Evolutionary conservation across 306 rosid species (phyloP).

Genomic region (Betula pendula): DNA sequence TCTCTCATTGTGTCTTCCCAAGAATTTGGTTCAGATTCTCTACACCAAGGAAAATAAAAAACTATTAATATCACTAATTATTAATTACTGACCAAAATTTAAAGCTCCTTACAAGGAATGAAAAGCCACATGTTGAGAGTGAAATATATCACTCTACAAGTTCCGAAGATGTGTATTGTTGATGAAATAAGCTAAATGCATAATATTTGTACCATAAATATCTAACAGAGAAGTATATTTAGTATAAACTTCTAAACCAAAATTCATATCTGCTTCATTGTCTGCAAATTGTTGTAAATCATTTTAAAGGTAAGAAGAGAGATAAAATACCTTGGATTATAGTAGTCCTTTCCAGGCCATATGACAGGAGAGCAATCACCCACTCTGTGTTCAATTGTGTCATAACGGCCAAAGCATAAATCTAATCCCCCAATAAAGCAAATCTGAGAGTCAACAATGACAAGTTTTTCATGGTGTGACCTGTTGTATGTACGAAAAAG

Average conservation of each 20-base stretch:
- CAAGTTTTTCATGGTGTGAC: slow-evolving; percentile 99
- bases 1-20: slow-evolving; percentile 99
- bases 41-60: slow-evolving; percentile 8
- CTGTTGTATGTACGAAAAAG: slow-evolving; percentile 58
- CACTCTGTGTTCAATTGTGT: slow-evolving; percentile 85
- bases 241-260: not conserved
- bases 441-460: slow-evolving; percentile 88
- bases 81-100: not conserved
- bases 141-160: not conserved
- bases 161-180: not conserved
- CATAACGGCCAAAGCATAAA: slow-evolving; percentile 99
- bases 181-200: not conserved
- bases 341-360: slow-evolving; percentile 99
- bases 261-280: not conserved
- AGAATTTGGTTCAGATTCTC: slow-evolving; percentile 98
- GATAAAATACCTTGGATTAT: slow-evolving; percentile 78
- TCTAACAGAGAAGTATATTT: not conserved
- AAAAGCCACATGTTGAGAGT: not conserved
- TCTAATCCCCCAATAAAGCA: slow-evolving; percentile 97
- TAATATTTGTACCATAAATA: not conserved
- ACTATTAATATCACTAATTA: not conserved
- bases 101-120: too few relatives aligned
- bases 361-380: slow-evolving; percentile 72
- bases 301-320: not conserved
- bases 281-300: not conserved